Base-by-base conservation (phyloP, 441 rosid species). In the Eugenia klotzschiana region DNA sequence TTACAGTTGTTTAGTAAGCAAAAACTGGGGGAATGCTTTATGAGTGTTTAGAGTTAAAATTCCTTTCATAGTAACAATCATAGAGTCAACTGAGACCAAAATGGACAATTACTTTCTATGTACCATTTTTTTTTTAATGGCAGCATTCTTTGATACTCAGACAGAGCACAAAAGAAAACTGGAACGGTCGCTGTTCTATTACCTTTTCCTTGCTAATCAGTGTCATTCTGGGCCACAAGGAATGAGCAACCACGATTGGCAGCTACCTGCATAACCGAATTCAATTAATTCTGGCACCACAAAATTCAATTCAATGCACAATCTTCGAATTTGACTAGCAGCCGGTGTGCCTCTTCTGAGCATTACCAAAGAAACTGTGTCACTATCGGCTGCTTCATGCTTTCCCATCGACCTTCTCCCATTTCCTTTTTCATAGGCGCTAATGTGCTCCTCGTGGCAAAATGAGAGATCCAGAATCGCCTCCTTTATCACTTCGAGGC, bases 361-460 rank as follows among this genome's bases (percentile, higher is more conserved):
- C 89, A 83, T 51, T 93, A 95, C 99, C 99, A 97, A 94, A 83
- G 99, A 93, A 91, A 95, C 94, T 49, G 91, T 84, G 91, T 95
- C 73, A 6, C 95, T 96, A 90, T 86, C 93, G 85, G 99, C 98
- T 37, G 98, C 94, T 89, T 96, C 97, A 46, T 96, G 99, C 91
- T 93, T 93, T 87, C 99, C 98, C 0, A 96, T 96, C 89, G 94
- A 84, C 88, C 97, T 93, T 90, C 98, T 94, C 90, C 94, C 99
- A 53, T 96, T 96, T 79, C 98, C 98, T 92, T 95, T 97, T 87
- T 98, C 97, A 12, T 93, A 93, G 4, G 95, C 98, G 81, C 94
- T 94, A 22, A 96, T 93, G 86, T 96, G 99, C 4, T 93, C 98
- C 84, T 83, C 84, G 82, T 94, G 99, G 82, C 94, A 94, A 85